These are phyloP conservation scores for Conringia planisiliqua DNA, from an alignment of 345 rosid species.

Conservation along the genomic window DNA sequence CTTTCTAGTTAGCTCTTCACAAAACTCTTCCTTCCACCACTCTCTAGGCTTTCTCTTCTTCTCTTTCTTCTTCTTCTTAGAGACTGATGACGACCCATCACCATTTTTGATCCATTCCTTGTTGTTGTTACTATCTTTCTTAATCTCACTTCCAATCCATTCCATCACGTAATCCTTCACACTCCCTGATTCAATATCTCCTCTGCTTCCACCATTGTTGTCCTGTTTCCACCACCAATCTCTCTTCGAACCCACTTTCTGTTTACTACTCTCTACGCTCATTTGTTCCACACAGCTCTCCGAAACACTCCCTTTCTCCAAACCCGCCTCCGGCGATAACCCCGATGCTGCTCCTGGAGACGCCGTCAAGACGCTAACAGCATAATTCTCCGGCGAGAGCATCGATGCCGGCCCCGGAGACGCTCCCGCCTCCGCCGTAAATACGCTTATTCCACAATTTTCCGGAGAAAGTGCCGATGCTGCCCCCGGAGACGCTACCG, in stretches of 20 bases:
- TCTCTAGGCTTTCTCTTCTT: constrained; percentile 67
- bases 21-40: constrained; percentile 90
- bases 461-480: constrained; percentile 7
- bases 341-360: constrained; percentile 25
- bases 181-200: constrained; percentile 56
- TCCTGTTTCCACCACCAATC: constrained; percentile 89
- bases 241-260: constrained; percentile 47
- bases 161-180: constrained; percentile 79
- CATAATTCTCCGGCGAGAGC: constrained; percentile 23
- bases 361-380: constrained; percentile 36
- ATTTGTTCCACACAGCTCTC: constrained; percentile 43
- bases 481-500: not conserved
- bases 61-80: constrained; percentile 44
- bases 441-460: constrained; percentile 33
- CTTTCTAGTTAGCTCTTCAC: constrained; percentile 55
- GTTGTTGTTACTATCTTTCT: constrained; percentile 47
- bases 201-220: constrained; percentile 38
- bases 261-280: constrained; percentile 41
- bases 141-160: constrained; percentile 79
- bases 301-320: constrained; percentile 47
- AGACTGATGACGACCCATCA: constrained; percentile 33
- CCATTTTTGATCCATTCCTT: constrained; percentile 27
- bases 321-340: constrained; percentile 40
- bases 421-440: constrained; percentile 23
- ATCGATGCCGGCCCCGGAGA: not conserved